phyloP scores from a whole-genome alignment of 441 rosid genomes.

The Gossypium trilobum region DNA sequence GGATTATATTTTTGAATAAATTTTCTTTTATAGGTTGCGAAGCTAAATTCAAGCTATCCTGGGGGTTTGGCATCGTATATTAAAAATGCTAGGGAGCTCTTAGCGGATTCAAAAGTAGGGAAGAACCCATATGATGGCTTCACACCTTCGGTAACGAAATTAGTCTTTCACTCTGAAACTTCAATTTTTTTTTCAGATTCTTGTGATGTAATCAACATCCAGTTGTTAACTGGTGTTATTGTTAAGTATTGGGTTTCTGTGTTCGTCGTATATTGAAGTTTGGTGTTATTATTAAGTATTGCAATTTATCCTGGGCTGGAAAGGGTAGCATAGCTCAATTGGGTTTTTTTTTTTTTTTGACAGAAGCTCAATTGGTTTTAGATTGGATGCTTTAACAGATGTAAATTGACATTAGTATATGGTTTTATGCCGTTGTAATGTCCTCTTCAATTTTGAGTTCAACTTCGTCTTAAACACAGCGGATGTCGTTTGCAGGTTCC shows the following conservation, averaged over 20 bases:
- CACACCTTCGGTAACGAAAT: conserved; percentile 58
- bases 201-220: background rate
- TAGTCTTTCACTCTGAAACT: background rate
- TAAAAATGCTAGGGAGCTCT: conserved; percentile 64
- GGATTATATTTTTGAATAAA: background rate
- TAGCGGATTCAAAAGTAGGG: conserved; percentile 80
- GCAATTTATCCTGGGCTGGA: too few species aligned
- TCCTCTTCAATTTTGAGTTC: background rate
- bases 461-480: background rate
- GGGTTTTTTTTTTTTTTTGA: too few species aligned
- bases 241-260: too few species aligned
- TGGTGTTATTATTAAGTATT: too few species aligned
- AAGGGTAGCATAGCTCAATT: too few species aligned
- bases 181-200: too few species aligned
- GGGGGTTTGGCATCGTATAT: conserved; percentile 71
- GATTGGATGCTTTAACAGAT: too few species aligned
- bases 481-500: conserved; percentile 16
- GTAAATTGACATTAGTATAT: background rate
- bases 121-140: conserved; percentile 93
- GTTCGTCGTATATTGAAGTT: background rate
- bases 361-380: too few species aligned
- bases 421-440: background rate
- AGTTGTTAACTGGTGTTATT: background rate
- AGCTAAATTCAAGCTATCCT: conserved; percentile 69
- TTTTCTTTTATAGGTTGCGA: conserved; percentile 41